These are phyloP conservation scores for Gaultheria prostrata DNA, from an alignment of 148 eudicot species.

Conservation along the genomic window DNA sequence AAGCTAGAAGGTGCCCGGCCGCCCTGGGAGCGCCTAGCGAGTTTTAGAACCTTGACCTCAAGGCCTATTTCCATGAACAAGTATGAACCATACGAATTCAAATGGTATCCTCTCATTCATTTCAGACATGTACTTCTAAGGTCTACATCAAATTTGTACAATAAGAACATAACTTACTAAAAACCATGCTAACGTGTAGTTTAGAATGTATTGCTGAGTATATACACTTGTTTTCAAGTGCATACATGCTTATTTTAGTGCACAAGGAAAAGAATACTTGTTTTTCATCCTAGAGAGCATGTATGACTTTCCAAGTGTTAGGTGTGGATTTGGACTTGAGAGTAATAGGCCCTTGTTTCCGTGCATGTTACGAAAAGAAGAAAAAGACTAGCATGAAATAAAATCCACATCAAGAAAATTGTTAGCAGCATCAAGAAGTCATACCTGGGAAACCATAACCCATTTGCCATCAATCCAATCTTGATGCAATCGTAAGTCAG, in stretches of 20 bases:
- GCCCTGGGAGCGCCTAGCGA: no score
- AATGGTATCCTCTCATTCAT: neutral
- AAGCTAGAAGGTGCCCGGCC: no score
- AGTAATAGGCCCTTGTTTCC: neutral
- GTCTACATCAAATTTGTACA: neutral
- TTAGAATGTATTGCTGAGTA: neutral
- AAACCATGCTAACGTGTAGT: neutral
- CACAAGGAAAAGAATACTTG: neutral
- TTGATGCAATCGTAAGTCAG: conserved; percentile 69
- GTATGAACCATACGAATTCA: neutral
- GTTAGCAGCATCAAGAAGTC: neutral
- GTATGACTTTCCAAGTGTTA: neutral
- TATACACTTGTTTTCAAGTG: neutral
- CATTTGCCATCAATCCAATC: conserved; percentile 88
- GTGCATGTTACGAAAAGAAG: neutral
- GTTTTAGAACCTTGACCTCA: no score
- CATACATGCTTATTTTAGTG: neutral
- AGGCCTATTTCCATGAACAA: neutral
- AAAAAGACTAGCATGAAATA: neutral
- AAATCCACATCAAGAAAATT: neutral
- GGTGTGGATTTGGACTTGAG: neutral
- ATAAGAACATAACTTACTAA: neutral
- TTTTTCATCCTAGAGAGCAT: neutral
- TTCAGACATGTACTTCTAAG: neutral
- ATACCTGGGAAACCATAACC: conserved; percentile 64